These are phyloP conservation scores for Hypoxylon perforatum DNA, from an alignment of 495 filamentous ascomycete genomes.

Conservation along the genomic window DNA sequence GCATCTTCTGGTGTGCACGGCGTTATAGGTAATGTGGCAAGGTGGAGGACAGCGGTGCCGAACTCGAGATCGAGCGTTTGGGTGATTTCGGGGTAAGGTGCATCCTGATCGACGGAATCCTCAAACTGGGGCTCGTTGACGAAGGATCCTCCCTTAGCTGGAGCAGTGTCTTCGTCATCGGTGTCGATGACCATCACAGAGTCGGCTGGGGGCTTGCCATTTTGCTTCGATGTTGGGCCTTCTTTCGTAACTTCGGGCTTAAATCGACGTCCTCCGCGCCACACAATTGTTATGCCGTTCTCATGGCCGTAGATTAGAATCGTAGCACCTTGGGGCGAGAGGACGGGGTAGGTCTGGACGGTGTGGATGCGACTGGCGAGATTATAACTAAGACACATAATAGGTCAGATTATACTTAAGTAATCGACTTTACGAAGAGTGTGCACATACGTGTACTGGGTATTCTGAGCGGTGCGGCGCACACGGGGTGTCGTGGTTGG, in stretches of 20 bases:
- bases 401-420: constrained; percentile 22
- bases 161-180: constrained; percentile 70
- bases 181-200: constrained; percentile 82
- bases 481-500: constrained; percentile 43
- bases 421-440: neutral
- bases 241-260: constrained; percentile 54
- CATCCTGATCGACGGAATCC: constrained; percentile 48
- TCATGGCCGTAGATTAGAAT: constrained; percentile 86
- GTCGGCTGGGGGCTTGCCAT: constrained; percentile 60
- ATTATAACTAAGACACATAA: constrained; percentile 68
- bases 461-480: constrained; percentile 52
- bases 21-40: constrained; percentile 68
- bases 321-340: constrained; percentile 83
- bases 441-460: constrained; percentile 48
- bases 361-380: constrained; percentile 78
- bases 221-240: constrained; percentile 51
- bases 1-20: constrained; percentile 56
- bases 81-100: constrained; percentile 65
- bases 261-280: constrained; percentile 80
- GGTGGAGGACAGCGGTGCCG: constrained; percentile 67
- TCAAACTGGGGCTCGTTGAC: constrained; percentile 62
- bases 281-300: constrained; percentile 78
- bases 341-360: constrained; percentile 78
- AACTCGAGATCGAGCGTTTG: constrained; percentile 76
- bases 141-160: constrained; percentile 42